Evolutionary conservation across 306 rosid genomes (phyloP).

Genomic region (Hippophae rhamnoides): DNA sequence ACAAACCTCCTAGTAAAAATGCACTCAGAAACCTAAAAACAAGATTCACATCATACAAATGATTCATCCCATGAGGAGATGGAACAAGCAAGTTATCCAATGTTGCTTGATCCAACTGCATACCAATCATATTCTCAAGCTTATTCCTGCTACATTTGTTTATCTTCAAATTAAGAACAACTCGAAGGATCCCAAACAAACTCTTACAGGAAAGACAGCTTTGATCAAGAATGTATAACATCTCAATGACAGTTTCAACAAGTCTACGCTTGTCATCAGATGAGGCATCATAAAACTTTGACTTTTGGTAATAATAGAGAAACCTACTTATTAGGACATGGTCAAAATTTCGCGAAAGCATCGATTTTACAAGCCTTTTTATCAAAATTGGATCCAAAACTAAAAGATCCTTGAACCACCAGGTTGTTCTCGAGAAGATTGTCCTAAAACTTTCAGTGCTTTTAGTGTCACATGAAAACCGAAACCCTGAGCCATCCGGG

Average conservation of each 20-base stretch:
- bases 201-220: slow-evolving; percentile 54
- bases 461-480: slow-evolving; percentile 79
- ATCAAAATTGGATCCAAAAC: slow-evolving; percentile 45
- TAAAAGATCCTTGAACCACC: slow-evolving; percentile 93
- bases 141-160: slow-evolving; percentile 51
- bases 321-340: slow-evolving; percentile 55
- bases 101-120: slow-evolving; percentile 68
- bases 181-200: slow-evolving; percentile 61
- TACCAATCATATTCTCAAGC: slow-evolving; percentile 81
- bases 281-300: slow-evolving; percentile 33
- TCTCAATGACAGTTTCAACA: slow-evolving; percentile 51
- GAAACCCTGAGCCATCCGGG: slow-evolving; percentile 63
- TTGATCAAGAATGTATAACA: slow-evolving; percentile 41
- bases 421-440: slow-evolving; percentile 37
- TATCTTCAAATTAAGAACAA: slow-evolving; percentile 42
- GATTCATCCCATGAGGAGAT: slow-evolving; percentile 54
- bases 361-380: slow-evolving; percentile 44
- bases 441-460: slow-evolving; percentile 76
- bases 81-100: slow-evolving; percentile 88
- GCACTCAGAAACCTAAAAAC: slow-evolving; percentile 68
- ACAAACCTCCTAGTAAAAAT: slow-evolving; percentile 29
- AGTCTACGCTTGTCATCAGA: slow-evolving; percentile 38
- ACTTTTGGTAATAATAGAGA: slow-evolving; percentile 67
- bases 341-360: slow-evolving; percentile 53
- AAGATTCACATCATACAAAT: slow-evolving; percentile 77